Evolutionary conservation across 495 filamentous ascomycete genomes (phyloP).

Genomic region (Parmelia sp.): DNA sequence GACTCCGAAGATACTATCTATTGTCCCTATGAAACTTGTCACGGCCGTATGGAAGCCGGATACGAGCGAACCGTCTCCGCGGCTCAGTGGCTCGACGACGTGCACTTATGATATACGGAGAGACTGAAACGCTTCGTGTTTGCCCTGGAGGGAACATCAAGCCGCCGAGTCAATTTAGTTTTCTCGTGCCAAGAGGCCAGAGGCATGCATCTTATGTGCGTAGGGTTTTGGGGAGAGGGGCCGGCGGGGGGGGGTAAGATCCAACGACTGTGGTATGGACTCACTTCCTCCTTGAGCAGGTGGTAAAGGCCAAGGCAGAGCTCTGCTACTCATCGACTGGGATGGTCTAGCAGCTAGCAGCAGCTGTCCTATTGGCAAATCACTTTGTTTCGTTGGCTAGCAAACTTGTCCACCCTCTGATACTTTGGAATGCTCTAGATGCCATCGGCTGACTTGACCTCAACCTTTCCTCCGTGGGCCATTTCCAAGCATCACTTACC

Average conservation of each 20-base stretch:
- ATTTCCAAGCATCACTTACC: background rate
- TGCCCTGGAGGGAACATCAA: background rate
- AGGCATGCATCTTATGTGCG: background rate
- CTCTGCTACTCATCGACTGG: background rate
- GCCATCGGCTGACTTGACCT: background rate
- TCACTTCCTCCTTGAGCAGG: background rate
- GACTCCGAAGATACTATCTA: background rate
- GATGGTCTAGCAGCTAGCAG: background rate
- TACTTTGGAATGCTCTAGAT: background rate
- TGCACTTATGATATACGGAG: background rate
- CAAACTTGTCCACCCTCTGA: background rate
- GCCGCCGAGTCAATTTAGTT: background rate
- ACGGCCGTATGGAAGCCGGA: background rate
- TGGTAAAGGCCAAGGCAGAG: background rate
- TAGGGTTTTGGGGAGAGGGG: background rate
- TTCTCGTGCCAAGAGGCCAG: background rate
- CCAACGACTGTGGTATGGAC: background rate
- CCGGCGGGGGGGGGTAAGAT: background rate
- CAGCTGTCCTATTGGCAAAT: background rate
- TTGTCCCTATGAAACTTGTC: background rate
- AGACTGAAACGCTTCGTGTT: background rate
- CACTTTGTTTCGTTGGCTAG: background rate
- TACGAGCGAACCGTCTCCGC: too few species aligned
- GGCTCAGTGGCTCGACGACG: background rate
- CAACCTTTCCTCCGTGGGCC: background rate